Conservation (phyloP, 805 yeast species). For the Candida orba region DNA sequence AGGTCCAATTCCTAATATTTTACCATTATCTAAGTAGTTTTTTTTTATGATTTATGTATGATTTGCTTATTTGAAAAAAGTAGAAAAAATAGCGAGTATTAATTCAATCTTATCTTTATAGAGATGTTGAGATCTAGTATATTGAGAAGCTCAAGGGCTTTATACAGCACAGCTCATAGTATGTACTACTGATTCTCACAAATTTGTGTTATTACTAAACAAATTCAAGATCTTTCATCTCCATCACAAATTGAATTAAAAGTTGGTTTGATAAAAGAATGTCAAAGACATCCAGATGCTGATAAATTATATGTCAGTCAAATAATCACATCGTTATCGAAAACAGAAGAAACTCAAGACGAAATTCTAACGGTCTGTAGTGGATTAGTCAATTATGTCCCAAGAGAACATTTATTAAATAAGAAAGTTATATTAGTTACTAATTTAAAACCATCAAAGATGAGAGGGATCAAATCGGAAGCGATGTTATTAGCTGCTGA, state of each 20-base stretch:
- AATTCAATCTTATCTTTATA: neutral
- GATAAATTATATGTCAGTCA: slow-evolving; percentile 53
- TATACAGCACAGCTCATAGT: neutral
- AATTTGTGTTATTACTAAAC: neutral
- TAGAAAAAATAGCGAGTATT: too few species aligned
- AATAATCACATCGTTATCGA: slow-evolving; percentile 19
- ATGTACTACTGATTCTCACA: neutral
- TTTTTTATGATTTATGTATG: slow-evolving; percentile 10
- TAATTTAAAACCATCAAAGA: slow-evolving; percentile 53
- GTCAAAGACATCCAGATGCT: slow-evolving; percentile 47
- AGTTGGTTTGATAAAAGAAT: slow-evolving; percentile 42
- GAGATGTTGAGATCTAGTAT: neutral
- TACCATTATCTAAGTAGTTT: slow-evolving; percentile 27
- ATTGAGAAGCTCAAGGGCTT: neutral
- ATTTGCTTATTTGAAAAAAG: neutral
- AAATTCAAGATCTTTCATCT: neutral
- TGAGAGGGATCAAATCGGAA: slow-evolving; percentile 55
- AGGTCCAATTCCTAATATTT: slow-evolving; percentile 80
- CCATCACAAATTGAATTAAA: slow-evolving; percentile 26
- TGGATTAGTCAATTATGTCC: slow-evolving; percentile 44
- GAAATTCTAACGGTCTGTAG: slow-evolving; percentile 43
- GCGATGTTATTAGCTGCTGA: slow-evolving; percentile 66
- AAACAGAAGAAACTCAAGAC: slow-evolving; percentile 5
- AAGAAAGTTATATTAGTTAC: slow-evolving; percentile 44
- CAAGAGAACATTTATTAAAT: slow-evolving; percentile 31